Conservation (phyloP, 306 rosid species). For the Dryas octopetala region DNA sequence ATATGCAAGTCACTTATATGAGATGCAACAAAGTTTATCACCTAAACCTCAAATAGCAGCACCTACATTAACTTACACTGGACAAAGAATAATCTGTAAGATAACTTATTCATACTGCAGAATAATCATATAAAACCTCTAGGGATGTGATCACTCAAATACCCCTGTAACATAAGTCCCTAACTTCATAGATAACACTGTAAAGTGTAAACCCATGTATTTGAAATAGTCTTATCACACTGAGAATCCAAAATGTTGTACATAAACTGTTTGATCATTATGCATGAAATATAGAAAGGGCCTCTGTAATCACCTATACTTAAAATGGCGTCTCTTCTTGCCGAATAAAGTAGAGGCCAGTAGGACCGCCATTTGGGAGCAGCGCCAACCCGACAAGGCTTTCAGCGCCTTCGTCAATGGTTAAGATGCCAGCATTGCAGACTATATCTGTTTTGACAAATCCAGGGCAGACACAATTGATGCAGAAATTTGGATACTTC, state of each 20-base stretch:
- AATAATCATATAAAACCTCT: background rate
- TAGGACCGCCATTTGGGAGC: constrained; percentile 33
- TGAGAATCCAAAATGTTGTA: no score
- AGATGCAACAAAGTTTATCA: background rate
- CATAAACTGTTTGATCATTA: background rate
- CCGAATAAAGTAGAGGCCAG: constrained; percentile 36
- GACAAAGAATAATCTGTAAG: no score
- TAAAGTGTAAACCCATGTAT: background rate
- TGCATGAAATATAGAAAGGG: background rate
- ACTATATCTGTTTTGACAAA: constrained; percentile 33
- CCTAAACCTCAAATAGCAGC: background rate
- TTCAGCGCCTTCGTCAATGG: constrained; percentile 44
- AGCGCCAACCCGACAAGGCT: constrained; percentile 40
- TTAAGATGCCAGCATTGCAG: constrained; percentile 29
- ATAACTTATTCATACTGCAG: no score
- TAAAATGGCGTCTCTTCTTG: constrained; percentile 27
- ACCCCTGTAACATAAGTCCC: background rate
- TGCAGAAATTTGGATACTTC: constrained; percentile 29
- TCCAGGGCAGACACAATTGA: constrained; percentile 47
- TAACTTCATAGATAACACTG: background rate
- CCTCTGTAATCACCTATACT: background rate
- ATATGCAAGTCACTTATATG: no score
- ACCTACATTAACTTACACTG: background rate
- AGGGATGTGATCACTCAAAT: background rate
- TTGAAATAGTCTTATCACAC: background rate